Evolutionary conservation across 768 basidiomycete species (phyloP), one percentile per base, ranked within the genome.

Genomic region (Trametes meyenii): DNA sequence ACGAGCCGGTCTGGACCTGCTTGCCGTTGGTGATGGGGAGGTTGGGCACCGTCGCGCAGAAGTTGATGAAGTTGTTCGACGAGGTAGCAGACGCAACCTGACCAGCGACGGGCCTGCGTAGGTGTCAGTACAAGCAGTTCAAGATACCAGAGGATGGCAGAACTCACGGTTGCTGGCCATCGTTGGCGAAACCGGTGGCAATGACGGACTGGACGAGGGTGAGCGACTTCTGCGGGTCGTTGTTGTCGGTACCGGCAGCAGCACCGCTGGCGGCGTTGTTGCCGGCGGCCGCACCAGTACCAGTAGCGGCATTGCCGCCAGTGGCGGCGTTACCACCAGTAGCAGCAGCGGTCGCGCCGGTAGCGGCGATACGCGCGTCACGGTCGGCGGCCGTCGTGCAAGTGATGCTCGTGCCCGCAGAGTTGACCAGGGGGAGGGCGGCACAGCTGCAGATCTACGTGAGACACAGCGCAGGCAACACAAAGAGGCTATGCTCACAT

Each of bases 11-110:
- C 62, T 66, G 72, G 65, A 72, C 57, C 59, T 72, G 71, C 67
- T 73, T 50, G 33, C 83, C 83, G 71, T 83, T 79, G 26, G 83
- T 84, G 56, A 81, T 69, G 13, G 78, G 71, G 48, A 75, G 67
- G 59, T 74, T 65, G 26, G 72, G 67, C 16, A 69, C 59, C 21
- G 71, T 72, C 12, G 67, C 60, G 68, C 83, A 83, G 71, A 80
- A 83, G 78, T 86, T 86, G 79, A 83, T 83, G 74, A 83, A 89
- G 80, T 89, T 88, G 78, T 88, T 86, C 42, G 66, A 70, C 38
- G 83, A 83, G 4, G 84, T 85, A 33, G 79, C 64, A 12, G 83
- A 83, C 1, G 79, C 69, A 36, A 79, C 79, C 69, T 85, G 83
- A 26, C 83, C 84, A 33, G 78, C 62, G 1, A 69, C 67, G 3